Evolutionary conservation across 2,329 filamentous ascomycete genomes (phyloP).

Genomic region (Hymenoscyphus fraxineus): DNA sequence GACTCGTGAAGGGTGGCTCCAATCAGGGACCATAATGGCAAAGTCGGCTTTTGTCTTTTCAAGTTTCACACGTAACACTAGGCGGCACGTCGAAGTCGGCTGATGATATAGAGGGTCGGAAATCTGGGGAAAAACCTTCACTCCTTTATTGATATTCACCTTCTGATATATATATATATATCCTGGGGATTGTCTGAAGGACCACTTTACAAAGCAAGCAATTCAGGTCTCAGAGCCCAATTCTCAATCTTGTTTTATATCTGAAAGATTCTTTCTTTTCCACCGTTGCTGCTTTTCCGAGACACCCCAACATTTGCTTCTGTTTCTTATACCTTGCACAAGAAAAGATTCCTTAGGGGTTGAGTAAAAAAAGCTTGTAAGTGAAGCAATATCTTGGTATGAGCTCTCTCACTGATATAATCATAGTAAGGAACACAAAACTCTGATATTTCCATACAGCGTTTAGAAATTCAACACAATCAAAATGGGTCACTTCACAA

Average conservation of each 20-base stretch:
- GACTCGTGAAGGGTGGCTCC: constrained; percentile 15
- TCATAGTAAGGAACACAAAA: not conserved
- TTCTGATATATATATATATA: not conserved
- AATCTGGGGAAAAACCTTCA: not conserved
- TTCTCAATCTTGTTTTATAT: not conserved
- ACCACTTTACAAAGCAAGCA: not conserved
- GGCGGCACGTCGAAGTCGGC: constrained; percentile 2
- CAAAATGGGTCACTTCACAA: constrained; percentile 30
- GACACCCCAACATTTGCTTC: not conserved
- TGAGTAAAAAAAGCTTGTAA: not conserved
- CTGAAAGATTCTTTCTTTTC: not conserved
- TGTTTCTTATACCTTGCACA: not conserved
- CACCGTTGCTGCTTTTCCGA: not conserved
- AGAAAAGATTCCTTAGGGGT: not conserved
- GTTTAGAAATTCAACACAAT: not conserved
- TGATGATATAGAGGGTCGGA: constrained; percentile 8
- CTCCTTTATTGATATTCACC: not conserved
- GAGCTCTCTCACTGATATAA: not conserved
- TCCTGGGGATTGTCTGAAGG: not conserved
- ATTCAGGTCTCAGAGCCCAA: not conserved
- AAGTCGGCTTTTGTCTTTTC: constrained; percentile 11
- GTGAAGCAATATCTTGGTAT: not conserved
- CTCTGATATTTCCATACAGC: not conserved
- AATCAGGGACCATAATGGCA: constrained; percentile 4
- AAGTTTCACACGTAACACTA: constrained; percentile 5